Evolutionary conservation across 2,329 filamentous ascomycete species (phyloP), one percentile per base, ranked within the genome.

Genomic region (Pseudogymnoascus sp.): DNA sequence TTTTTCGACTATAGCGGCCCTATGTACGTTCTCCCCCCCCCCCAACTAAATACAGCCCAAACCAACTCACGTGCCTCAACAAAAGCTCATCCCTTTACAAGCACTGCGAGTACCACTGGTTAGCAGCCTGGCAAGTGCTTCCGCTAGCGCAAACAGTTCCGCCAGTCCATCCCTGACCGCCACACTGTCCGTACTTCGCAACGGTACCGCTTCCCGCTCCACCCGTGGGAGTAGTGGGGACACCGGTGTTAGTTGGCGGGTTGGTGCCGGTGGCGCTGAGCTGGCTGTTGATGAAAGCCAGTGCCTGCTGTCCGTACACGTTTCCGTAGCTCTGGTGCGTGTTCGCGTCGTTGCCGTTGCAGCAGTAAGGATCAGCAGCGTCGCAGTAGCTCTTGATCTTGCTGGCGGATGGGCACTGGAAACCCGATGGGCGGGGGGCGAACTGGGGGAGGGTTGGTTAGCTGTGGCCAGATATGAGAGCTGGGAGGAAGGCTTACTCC

Each of bases 341-440:
- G 62, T 77, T 76, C 3, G 76, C 74, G 64, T 85, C 76, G 68
- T 73, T 84, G 37, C 84, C 84, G 25, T 78, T 84, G 75, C 82
- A 86, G 77, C 84, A 87, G 73, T 85, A 86, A 0, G 83, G 83
- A 65, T 86, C 84, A 0, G 79, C 70, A 11, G 79, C 73, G 69
- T 87, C 83, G 70, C 84, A 86, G 75, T 86, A 86, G 21, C 79
- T 83, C 71, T 84, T 75, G 69, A 86, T 82, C 70, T 81, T 84
- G 67, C 72, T 73, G 37, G 77, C 77, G n/a, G 77, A 79, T 1
- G 78, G 78, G 72, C 83, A 85, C 37, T 70, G 72, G 71, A 82
- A 84, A 37, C 82, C 82, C 12, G 76, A 69, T 4, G 82, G 78
- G 8, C 83, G 81, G 44, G 82, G 76, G 61, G 80, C 82, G 63